A percentile compares a stretch with the other conserved stretches of the same genome.
phyloP scores from a whole-genome alignment of 371 early-diverging fungal species.

The Lichtheimia ramosa region DNA sequence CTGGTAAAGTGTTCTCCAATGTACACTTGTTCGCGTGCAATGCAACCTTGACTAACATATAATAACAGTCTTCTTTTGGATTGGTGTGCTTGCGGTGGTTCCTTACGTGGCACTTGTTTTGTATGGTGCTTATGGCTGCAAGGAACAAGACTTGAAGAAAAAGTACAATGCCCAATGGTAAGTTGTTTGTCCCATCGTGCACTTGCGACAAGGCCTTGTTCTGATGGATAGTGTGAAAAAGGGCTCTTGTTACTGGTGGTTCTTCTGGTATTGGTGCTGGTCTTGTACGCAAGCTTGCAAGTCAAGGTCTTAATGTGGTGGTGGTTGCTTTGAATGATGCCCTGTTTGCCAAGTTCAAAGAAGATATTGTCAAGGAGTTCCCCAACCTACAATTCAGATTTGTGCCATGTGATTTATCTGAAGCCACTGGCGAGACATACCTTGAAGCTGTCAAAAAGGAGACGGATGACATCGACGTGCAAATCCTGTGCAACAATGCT shows the following conservation, averaged over 20 bases:
- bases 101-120: slow-evolving; percentile 45
- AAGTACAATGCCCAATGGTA: slow-evolving; percentile 65
- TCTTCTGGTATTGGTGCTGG: slow-evolving; percentile 66
- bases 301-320: slow-evolving; percentile 59
- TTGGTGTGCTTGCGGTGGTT: slow-evolving; percentile 45
- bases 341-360: slow-evolving; percentile 36
- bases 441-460: slow-evolving; percentile 44
- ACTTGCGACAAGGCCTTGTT: background rate
- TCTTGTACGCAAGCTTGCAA: slow-evolving; percentile 55
- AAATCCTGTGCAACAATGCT: slow-evolving; percentile 66
- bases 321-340: slow-evolving; percentile 59
- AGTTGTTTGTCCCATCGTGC: slow-evolving; percentile 3
- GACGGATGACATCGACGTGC: slow-evolving; percentile 50
- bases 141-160: slow-evolving; percentile 57
- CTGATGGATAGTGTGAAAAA: background rate
- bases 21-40: too few species aligned
- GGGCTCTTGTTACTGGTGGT: slow-evolving; percentile 60
- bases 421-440: slow-evolving; percentile 35
- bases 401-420: slow-evolving; percentile 55
- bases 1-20: background rate
- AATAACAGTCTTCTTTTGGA: slow-evolving; percentile 41
- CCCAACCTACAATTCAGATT: slow-evolving; percentile 50
- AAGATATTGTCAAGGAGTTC: slow-evolving; percentile 40
- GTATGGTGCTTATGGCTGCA: slow-evolving; percentile 51
- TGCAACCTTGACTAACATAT: background rate